Base-by-base conservation (phyloP, 2,329 filamentous ascomycete species). In the Nemania abortiva region DNA sequence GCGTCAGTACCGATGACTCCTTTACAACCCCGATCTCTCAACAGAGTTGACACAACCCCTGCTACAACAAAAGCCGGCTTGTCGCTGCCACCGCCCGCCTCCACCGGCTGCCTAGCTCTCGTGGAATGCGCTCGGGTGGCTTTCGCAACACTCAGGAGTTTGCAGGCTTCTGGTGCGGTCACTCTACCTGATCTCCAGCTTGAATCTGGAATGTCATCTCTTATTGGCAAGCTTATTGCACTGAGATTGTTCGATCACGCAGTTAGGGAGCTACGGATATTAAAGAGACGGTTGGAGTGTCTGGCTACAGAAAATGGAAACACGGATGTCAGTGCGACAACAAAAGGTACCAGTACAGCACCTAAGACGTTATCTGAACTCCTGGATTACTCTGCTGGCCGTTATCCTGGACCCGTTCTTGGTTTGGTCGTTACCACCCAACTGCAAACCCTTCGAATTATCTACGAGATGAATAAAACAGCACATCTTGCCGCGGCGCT, bases 151-250 rank as follows among this genome's bases (percentile, higher is more conserved):
- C 82, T 95, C 47, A 85, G 90, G 58, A 83, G 85, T 31, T 75
- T 89, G 27, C 87, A 91, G 59, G 82, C 86, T 29, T 81, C 86
- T 0, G 81, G 86, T 6, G 83, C 85, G 9, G 81, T 89, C 10
- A 81, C 85, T 10, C 81, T 90, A n/a, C 85, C 88, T 1, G 85
- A 87, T 53, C 81, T 92, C 47, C 91, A 95, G 76, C 79, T 95
- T 3, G 92, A 95, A 77, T 89, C 85, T 68, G 92, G 92, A 63
- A 92, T 93, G 85, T 87, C 91, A 18, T 89, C 90, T 0, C 84
- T 95, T 62, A 80, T 91, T 47, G 87, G 87, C 47, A 93, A 90
- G 76, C 82, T 95, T 0, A 81, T 94, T 15, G 82, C 83, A 0
- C 82, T 93, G 56, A 88, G 88, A 0, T 79, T 94, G 60, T 87